phyloP scores from a whole-genome alignment of 352 stramenopile species.

The Globisporangium orthogonon region DNA sequence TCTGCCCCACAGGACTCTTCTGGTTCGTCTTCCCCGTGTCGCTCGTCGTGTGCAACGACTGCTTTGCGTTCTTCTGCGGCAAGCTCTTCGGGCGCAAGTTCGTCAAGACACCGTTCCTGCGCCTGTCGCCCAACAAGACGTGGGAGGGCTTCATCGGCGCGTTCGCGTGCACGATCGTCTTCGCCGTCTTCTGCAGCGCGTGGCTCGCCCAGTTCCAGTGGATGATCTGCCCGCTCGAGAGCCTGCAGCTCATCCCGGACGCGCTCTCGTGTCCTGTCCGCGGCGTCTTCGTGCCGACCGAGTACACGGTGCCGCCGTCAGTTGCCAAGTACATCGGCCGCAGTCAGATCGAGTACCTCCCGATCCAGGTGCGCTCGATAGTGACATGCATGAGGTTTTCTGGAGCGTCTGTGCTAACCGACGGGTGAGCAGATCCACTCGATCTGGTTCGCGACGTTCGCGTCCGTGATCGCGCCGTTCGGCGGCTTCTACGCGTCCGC shows the following conservation, averaged over 20 bases:
- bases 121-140: constrained; percentile 98
- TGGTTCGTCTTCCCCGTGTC: constrained; percentile 94
- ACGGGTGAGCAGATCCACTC: constrained; percentile 89
- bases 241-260: constrained; percentile 68
- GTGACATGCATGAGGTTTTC: neutral
- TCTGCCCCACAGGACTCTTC: constrained; percentile 66
- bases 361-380: constrained; percentile 58
- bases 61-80: constrained; percentile 93
- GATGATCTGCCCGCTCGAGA: constrained; percentile 92
- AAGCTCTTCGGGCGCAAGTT: constrained; percentile 88
- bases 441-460: constrained; percentile 95
- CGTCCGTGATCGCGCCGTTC: constrained; percentile 98
- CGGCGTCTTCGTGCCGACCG: constrained; percentile 51
- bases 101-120: constrained; percentile 88
- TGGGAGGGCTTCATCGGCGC: constrained; percentile 99
- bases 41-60: constrained; percentile 94
- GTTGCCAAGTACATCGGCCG: constrained; percentile 76
- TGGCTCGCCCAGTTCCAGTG: constrained; percentile 90
- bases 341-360: constrained; percentile 76
- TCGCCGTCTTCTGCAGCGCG: constrained; percentile 89
- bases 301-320: constrained; percentile 60
- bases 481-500: constrained; percentile 98
- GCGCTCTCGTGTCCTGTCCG: constrained; percentile 55
- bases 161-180: constrained; percentile 94
- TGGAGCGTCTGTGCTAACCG: neutral